phyloP scores from a whole-genome alignment of 225 moss, liverwort and hornwort genomes.

The Climacium dendroides region DNA sequence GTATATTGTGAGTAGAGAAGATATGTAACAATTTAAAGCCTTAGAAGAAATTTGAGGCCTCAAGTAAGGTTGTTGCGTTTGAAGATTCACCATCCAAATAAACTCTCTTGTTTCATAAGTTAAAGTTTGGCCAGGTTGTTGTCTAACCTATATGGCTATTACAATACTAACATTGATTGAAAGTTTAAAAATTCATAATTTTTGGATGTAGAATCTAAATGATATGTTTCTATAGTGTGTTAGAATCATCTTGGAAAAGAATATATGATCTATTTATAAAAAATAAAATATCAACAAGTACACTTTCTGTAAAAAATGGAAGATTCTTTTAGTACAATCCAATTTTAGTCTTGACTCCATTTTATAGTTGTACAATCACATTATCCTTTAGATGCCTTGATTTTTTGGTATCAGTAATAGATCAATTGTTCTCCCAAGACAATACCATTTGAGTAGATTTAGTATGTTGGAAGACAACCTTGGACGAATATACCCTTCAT shows the following conservation, averaged over 20 bases:
- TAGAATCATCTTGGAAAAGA: not conserved
- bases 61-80: not conserved
- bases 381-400: not conserved
- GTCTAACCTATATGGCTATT: not conserved
- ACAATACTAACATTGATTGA: fast-evolving
- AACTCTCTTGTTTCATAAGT: fast-evolving
- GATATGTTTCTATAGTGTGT: not conserved
- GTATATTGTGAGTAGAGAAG: not conserved
- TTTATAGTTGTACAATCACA: not conserved
- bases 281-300: not conserved
- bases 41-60: not conserved
- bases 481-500: fast-evolving
- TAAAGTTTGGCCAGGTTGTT: not conserved
- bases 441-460: not conserved
- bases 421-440: not conserved
- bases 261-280: not conserved
- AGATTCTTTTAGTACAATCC: fast-evolving
- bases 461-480: not conserved
- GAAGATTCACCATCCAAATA: not conserved
- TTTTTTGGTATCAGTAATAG: not conserved
- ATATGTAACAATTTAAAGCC: not conserved
- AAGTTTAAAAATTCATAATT: not conserved
- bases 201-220: not conserved
- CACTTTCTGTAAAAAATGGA: not conserved
- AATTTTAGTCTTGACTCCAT: fast-evolving